These are phyloP conservation scores for Linum trigynum DNA, from an alignment of 345 rosid genomes.

Conservation along the genomic window DNA sequence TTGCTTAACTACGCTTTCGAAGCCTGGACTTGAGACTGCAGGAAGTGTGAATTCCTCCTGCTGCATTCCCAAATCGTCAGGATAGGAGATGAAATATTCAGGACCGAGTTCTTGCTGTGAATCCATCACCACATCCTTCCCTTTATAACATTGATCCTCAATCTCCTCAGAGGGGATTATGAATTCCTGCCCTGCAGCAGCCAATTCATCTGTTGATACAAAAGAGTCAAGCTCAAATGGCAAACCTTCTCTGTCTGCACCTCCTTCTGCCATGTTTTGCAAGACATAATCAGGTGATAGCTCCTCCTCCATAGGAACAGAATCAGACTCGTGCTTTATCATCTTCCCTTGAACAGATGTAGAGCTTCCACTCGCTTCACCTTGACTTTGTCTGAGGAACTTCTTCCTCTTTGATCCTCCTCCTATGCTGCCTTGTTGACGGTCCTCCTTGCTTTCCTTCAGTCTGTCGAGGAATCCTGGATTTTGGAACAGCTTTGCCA, in stretches of 20 bases:
- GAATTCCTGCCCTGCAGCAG: background rate
- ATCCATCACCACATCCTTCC: constrained; percentile 27
- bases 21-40: constrained; percentile 14
- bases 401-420: constrained; percentile 30
- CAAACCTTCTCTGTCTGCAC: background rate
- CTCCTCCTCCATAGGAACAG: too few species aligned
- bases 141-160: constrained; percentile 28
- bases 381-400: constrained; percentile 44
- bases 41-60: constrained; percentile 28
- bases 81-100: constrained; percentile 42
- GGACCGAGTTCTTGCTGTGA: constrained; percentile 33
- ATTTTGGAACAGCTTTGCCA: background rate
- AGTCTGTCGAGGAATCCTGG: constrained; percentile 11
- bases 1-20: constrained; percentile 31
- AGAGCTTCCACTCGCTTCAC: constrained; percentile 7
- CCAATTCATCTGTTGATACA: background rate
- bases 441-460: constrained; percentile 16
- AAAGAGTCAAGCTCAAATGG: background rate
- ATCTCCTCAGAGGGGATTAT: constrained; percentile 11
- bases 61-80: constrained; percentile 31
- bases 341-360: constrained; percentile 6
- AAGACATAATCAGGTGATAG: background rate
- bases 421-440: constrained; percentile 27
- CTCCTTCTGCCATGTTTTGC: background rate
- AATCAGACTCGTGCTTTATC: background rate